Evolutionary conservation across 192 early-diverging fungal genomes (phyloP), one percentile per base, ranked within the genome.

Genomic region (Paraglomus occultum): DNA sequence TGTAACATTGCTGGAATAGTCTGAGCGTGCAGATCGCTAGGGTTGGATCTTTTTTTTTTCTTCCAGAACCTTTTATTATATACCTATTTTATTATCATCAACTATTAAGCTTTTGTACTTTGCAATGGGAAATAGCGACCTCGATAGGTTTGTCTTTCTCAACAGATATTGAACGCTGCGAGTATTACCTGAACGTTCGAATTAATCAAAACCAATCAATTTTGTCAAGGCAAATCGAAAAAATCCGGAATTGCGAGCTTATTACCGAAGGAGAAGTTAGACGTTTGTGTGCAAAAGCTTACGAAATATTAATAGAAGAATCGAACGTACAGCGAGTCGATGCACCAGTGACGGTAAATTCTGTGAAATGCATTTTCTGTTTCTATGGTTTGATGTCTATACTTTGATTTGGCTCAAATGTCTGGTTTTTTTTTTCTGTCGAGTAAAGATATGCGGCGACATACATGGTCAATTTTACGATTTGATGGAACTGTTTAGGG

Each of bases 391-490:
- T 42, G 17, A 50, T 44, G 38, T 51, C 6, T 23, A 42, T 53
- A 7, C 15, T 38, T 43, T n/a, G n/a, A n/a, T n/a, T n/a, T 45
- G 46, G 42, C 31, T 67, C 8, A 45, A n/a, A 12, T n/a, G 49
- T n/a, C 11, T 50, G 49, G 49, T 50, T 11, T 50, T 50, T 50
- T 11, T 11, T 50, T 50, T 12, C n/a, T 50, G 11, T 11, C 11
- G 39, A 45, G 38, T 12, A 14, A 64, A 87, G 84, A 89, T 93
- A 51, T 93, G 91, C 67, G 96, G 96, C 58, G 96, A 98, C 73
- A 98, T 98, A 73, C 96, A 98, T 78, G 96, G 96, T 47, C 96
- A 98, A 74, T 98, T 98, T 76, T 90, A 95, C 79, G 96, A 98
- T 79, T 79, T 98, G 40, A 93, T 91, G 78, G 91, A 98, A 74